phyloP scores from a whole-genome alignment of 2,329 filamentous ascomycete genomes.

The Emmonsia crescens region DNA sequence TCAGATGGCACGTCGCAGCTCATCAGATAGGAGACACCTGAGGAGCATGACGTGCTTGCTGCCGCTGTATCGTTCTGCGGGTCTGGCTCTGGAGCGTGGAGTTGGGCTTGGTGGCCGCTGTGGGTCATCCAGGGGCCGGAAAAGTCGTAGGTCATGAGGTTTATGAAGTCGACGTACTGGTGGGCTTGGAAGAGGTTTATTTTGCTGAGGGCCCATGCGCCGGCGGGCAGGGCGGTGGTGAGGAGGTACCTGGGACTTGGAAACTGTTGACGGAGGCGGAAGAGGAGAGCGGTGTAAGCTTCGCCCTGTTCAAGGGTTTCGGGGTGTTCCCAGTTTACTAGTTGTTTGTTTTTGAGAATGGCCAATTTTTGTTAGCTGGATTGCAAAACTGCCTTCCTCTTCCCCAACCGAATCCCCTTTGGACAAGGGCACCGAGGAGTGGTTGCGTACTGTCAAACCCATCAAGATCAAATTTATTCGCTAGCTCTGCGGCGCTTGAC shows the following conservation, averaged over 20 bases:
- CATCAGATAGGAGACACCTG: constrained; percentile 55
- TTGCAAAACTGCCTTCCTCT: background rate
- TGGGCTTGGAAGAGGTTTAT: constrained; percentile 56
- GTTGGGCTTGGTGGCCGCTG: constrained; percentile 65
- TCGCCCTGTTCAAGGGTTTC: constrained; percentile 53
- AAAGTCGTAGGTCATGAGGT: constrained; percentile 74
- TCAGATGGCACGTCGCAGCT: constrained; percentile 54
- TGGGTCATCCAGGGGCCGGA: constrained; percentile 57
- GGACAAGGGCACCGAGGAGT: background rate
- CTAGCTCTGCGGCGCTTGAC: constrained; percentile 52
- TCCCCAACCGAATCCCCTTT: background rate
- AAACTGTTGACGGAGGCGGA: constrained; percentile 55
- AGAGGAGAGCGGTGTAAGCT: constrained; percentile 60
- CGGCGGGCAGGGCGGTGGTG: constrained; percentile 61
- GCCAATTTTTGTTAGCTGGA: background rate
- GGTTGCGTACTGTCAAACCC: constrained; percentile 59
- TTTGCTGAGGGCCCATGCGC: constrained; percentile 53
- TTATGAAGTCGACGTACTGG: constrained; percentile 61
- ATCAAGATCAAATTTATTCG: constrained; percentile 60
- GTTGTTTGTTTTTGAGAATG: constrained; percentile 34
- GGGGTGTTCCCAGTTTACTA: constrained; percentile 76
- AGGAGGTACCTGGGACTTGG: constrained; percentile 58
- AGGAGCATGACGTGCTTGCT: constrained; percentile 41
- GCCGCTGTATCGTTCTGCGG: constrained; percentile 45
- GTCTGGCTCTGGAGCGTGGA: constrained; percentile 46